A percentile compares a stretch with the other conserved stretches of the same genome.
Evolutionary conservation across 768 basidiomycete genomes (phyloP).

Genomic region (Suillus spraguei): DNA sequence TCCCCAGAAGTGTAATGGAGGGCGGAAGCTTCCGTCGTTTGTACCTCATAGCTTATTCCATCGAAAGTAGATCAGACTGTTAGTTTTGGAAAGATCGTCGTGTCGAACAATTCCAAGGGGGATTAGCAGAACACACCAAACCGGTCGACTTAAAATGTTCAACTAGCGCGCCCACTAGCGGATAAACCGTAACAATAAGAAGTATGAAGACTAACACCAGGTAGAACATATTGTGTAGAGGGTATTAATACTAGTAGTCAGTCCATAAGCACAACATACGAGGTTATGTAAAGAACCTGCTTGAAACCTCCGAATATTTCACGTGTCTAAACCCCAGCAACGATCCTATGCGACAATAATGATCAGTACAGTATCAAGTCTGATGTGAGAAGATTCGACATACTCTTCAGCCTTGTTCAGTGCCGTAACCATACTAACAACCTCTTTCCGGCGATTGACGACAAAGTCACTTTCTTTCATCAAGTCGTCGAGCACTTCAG

Average conservation of each 20-base stretch:
- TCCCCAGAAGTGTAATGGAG: slow-evolving; percentile 20
- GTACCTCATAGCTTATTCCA: slow-evolving; percentile 10
- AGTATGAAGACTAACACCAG: slow-evolving; percentile 11
- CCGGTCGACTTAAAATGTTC: not conserved
- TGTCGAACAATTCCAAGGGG: not conserved
- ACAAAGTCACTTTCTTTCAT: slow-evolving; percentile 94
- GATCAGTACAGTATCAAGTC: slow-evolving; percentile 17
- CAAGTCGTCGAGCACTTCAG: slow-evolving; percentile 92
- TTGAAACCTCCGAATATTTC: not conserved
- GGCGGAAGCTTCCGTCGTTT: slow-evolving; percentile 26
- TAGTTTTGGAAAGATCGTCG: not conserved
- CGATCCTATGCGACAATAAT: slow-evolving; percentile 45
- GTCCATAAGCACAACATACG: slow-evolving; percentile 13
- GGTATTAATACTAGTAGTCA: slow-evolving; percentile 32
- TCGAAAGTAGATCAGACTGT: not conserved
- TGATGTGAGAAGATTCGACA: slow-evolving; percentile 8
- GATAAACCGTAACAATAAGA: not conserved
- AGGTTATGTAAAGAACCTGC: slow-evolving; percentile 8
- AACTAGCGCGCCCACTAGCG: not conserved
- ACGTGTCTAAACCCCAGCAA: slow-evolving; percentile 55
- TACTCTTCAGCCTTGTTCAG: slow-evolving; percentile 97
- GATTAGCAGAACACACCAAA: not conserved
- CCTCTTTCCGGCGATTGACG: slow-evolving; percentile 90
- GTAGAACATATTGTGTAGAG: slow-evolving; percentile 27
- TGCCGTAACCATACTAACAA: slow-evolving; percentile 89